phyloP scores from a whole-genome alignment of 257 asterid species.

The Lycium barbarum region DNA sequence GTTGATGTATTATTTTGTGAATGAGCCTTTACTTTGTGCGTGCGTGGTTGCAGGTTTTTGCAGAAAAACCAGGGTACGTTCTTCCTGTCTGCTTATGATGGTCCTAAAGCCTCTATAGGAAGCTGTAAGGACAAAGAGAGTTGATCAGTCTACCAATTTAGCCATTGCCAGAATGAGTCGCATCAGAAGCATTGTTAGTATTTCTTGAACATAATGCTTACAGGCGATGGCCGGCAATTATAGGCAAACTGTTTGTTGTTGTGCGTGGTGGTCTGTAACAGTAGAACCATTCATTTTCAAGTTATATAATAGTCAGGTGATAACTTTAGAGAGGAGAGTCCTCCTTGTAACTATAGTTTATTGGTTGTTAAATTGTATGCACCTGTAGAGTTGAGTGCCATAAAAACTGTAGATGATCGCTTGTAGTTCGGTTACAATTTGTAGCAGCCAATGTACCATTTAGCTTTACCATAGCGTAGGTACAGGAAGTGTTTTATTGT shows the following conservation, averaged over 20 bases:
- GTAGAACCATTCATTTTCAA: slow-evolving; percentile 1
- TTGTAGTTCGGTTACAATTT: neutral
- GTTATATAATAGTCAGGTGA: neutral
- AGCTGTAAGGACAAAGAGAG: slow-evolving; percentile 61
- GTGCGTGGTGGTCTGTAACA: slow-evolving; percentile 15
- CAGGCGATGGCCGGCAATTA: neutral
- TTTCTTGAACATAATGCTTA: slow-evolving; percentile 36
- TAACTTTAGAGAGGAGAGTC: neutral
- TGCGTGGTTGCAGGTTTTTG: slow-evolving; percentile 64
- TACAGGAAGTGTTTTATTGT: neutral
- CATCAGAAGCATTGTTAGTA: slow-evolving; percentile 34
- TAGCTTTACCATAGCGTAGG: neutral
- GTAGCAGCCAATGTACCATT: neutral
- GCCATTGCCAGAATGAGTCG: slow-evolving; percentile 34
- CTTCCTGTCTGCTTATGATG: slow-evolving; percentile 69
- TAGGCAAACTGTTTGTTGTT: slow-evolving; percentile 22
- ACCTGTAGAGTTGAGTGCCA: slow-evolving; percentile 11
- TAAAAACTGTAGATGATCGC: neutral
- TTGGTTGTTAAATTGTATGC: neutral
- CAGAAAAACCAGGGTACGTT: slow-evolving; percentile 72
- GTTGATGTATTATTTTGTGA: neutral
- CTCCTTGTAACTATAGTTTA: neutral
- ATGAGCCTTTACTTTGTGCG: neutral
- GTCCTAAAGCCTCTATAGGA: slow-evolving; percentile 58
- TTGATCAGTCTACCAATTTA: slow-evolving; percentile 35